These are phyloP conservation scores for Argentina anserina DNA, from an alignment of 306 rosid genomes.

Conservation along the genomic window DNA sequence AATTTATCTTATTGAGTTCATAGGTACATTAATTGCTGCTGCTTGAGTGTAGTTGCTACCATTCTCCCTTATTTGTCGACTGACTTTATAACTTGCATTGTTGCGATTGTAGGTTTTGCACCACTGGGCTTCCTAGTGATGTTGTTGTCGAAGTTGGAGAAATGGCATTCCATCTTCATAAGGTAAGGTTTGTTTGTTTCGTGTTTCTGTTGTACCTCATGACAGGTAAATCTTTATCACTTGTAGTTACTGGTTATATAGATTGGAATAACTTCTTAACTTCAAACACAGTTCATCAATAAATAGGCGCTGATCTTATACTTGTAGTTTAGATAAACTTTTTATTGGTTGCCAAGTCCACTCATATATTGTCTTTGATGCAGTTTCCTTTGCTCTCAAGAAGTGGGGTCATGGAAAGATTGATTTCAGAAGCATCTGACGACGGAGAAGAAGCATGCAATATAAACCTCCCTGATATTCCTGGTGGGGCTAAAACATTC, in stretches of 20 bases:
- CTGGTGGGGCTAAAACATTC: slow-evolving; percentile 89
- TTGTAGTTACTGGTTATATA: slow-evolving; percentile 4
- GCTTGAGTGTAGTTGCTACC: not conserved
- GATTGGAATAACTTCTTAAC: not conserved
- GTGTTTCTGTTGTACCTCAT: slow-evolving; percentile 20
- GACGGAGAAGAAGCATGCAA: slow-evolving; percentile 59
- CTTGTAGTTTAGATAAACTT: not conserved
- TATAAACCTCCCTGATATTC: slow-evolving; percentile 59
- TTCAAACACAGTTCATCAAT: not conserved
- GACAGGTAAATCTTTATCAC: not conserved
- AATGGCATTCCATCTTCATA: slow-evolving; percentile 98
- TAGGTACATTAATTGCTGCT: not conserved
- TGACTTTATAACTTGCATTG: not conserved
- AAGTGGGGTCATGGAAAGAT: slow-evolving; percentile 83
- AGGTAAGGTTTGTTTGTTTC: slow-evolving; percentile 40
- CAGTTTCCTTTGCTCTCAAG: slow-evolving; percentile 99
- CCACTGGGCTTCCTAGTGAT: slow-evolving; percentile 96
- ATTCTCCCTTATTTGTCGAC: not conserved
- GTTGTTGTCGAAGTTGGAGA: slow-evolving; percentile 87
- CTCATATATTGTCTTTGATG: slow-evolving; percentile 29
- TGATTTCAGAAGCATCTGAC: slow-evolving; percentile 75
- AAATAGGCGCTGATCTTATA: not conserved
- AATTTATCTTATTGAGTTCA: not conserved
- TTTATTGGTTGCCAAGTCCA: not conserved
- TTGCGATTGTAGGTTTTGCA: slow-evolving; percentile 72